phyloP scores from a whole-genome alignment of 192 early-diverging fungal species.

The Backusella macrospora region DNA sequence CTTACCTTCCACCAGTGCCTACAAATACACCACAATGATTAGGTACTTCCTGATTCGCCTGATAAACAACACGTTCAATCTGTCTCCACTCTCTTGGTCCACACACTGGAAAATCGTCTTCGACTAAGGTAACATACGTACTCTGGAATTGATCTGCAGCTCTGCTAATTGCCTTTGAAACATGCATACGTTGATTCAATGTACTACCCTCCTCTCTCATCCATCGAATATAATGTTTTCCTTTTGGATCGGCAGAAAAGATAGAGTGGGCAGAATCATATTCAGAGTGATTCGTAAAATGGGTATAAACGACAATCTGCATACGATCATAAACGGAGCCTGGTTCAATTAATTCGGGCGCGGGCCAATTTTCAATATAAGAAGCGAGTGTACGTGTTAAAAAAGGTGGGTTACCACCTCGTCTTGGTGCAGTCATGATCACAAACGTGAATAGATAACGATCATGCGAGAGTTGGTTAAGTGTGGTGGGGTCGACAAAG shows the following conservation, averaged over 20 bases:
- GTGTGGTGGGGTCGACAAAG: constrained; percentile 16
- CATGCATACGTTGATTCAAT: constrained; percentile 52
- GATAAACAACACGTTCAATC: constrained; percentile 50
- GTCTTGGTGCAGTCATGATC: constrained; percentile 55
- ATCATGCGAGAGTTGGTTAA: constrained; percentile 34
- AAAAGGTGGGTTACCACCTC: constrained; percentile 40
- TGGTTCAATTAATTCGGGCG: constrained; percentile 20
- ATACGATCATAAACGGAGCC: constrained; percentile 50
- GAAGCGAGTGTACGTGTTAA: constrained; percentile 45
- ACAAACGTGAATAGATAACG: constrained; percentile 47
- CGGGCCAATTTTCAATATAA: constrained; percentile 47
- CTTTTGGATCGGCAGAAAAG: constrained; percentile 42
- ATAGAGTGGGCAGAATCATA: constrained; percentile 42
- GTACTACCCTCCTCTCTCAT: constrained; percentile 44
- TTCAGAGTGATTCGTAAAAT: constrained; percentile 47
- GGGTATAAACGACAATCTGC: constrained; percentile 53
- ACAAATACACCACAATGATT: constrained; percentile 57
- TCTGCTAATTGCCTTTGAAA: constrained; percentile 43
- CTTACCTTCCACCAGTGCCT: constrained; percentile 51
- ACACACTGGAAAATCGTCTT: constrained; percentile 59
- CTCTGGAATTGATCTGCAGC: constrained; percentile 36
- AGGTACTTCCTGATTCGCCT: constrained; percentile 42
- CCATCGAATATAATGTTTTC: constrained; percentile 50
- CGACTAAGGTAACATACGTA: constrained; percentile 48
- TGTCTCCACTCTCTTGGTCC: constrained; percentile 45